These are phyloP conservation scores for Recurvomyces mirabilis DNA, from an alignment of 495 filamentous ascomycete genomes.

Conservation along the genomic window DNA sequence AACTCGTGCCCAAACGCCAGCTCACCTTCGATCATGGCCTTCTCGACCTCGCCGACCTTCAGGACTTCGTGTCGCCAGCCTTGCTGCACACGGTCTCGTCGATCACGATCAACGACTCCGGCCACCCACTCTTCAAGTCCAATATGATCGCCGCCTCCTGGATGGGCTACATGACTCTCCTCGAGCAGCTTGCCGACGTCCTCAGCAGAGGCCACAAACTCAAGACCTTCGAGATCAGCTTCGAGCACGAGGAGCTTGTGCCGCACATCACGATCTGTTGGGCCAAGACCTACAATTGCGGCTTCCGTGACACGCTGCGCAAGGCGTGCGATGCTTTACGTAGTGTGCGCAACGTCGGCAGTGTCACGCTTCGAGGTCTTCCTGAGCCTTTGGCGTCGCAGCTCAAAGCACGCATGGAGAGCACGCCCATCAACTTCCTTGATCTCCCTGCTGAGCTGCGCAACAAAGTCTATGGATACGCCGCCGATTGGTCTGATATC, in stretches of 20 bases:
- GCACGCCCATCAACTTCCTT: constrained; percentile 11
- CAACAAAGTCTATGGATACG: constrained; percentile 17
- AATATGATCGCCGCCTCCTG: constrained; percentile 1
- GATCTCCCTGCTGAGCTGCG: constrained; percentile 17
- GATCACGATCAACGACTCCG: constrained; percentile 18
- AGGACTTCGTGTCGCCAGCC: constrained; percentile 2
- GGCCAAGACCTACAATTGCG: constrained; percentile 2
- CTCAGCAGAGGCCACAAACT: constrained; percentile 14
- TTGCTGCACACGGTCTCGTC: constrained; percentile 8
- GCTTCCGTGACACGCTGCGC: constrained; percentile 14
- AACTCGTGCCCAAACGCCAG: not conserved
- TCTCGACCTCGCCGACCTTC: constrained; percentile 7
- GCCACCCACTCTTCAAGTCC: constrained; percentile 9
- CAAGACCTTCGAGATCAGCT: constrained; percentile 10
- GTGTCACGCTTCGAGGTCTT: constrained; percentile 13
- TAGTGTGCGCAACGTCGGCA: constrained; percentile 8
- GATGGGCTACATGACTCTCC: constrained; percentile 11
- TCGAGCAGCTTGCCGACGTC: constrained; percentile 4
- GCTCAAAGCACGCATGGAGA: constrained; percentile 17
- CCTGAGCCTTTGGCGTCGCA: not conserved
- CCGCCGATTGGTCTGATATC: constrained; percentile 9
- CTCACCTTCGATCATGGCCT: constrained; percentile 19
- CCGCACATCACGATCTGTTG: constrained; percentile 15
- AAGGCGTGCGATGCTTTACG: not conserved
- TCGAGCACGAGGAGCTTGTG: not conserved